phyloP scores from a whole-genome alignment of 192 early-diverging fungal species.

The Entrophospora sp. region DNA sequence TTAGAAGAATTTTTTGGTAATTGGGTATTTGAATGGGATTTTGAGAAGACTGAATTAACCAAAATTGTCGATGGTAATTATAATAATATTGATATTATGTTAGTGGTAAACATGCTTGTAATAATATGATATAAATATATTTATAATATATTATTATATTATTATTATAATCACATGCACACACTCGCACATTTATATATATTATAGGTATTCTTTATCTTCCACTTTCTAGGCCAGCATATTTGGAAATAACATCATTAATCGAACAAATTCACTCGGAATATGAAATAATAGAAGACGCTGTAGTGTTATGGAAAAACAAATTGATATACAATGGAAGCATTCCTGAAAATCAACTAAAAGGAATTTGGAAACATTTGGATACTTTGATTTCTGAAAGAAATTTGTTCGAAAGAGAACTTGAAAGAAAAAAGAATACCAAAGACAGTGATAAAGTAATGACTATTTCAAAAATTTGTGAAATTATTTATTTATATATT shows the following conservation, averaged over 20 bases:
- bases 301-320: slow-evolving; percentile 12
- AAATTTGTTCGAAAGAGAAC: background rate
- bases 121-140: background rate
- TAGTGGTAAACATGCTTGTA: too few relatives aligned
- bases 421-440: slow-evolving; percentile 2
- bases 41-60: slow-evolving; percentile 28
- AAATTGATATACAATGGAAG: background rate
- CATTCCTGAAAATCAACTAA: background rate
- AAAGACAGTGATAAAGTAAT: slow-evolving; percentile 15
- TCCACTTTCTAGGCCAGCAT: background rate
- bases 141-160: background rate
- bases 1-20: slow-evolving; percentile 51
- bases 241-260: background rate
- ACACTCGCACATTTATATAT: background rate
- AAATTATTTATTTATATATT: background rate
- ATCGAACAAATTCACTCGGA: background rate
- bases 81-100: too few relatives aligned
- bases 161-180: background rate
- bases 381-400: background rate
- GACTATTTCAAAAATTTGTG: background rate
- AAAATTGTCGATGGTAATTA: slow-evolving; percentile 17
- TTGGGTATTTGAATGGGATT: slow-evolving; percentile 55
- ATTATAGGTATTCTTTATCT: slow-evolving; percentile 8
- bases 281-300: slow-evolving; percentile 2
- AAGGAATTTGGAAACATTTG: slow-evolving; percentile 8